phyloP scores from a whole-genome alignment of 495 filamentous ascomycete genomes.

The Penicillium pancosmium region DNA sequence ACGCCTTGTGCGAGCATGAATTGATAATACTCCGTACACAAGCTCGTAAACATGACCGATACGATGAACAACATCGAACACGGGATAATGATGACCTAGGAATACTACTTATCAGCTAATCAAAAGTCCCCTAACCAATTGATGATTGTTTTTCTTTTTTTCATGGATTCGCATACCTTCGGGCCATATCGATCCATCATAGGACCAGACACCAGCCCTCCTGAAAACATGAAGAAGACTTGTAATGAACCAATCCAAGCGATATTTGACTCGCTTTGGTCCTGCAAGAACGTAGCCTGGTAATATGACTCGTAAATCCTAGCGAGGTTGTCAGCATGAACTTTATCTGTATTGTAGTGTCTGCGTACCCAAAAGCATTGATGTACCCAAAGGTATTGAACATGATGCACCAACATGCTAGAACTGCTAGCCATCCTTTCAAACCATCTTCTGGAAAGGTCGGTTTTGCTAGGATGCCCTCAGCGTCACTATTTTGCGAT shows the following conservation, averaged over 20 bases:
- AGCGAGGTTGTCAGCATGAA: background rate
- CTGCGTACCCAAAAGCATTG: slow-evolving; percentile 49
- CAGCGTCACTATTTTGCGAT: background rate
- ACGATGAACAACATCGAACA: slow-evolving; percentile 35
- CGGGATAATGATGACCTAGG: slow-evolving; percentile 44
- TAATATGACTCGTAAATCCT: slow-evolving; percentile 2
- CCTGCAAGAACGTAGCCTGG: slow-evolving; percentile 11
- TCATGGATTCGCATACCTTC: slow-evolving; percentile 11
- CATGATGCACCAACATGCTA: slow-evolving; percentile 59
- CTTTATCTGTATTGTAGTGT: background rate
- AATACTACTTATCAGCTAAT: background rate
- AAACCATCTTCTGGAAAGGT: slow-evolving; percentile 53
- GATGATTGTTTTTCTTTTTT: background rate
- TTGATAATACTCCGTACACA: slow-evolving; percentile 30
- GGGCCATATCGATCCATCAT: slow-evolving; percentile 31
- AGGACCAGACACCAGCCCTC: slow-evolving; percentile 27
- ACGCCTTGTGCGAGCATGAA: slow-evolving; percentile 32
- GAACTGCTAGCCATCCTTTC: slow-evolving; percentile 59
- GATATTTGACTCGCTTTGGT: slow-evolving; percentile 34
- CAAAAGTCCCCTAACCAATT: background rate
- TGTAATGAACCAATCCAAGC: slow-evolving; percentile 51
- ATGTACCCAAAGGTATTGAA: slow-evolving; percentile 59
- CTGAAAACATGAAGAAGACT: slow-evolving; percentile 36
- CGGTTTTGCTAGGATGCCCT: background rate
- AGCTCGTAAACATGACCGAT: slow-evolving; percentile 40